Conservation (phyloP, 208 protist species). For the Acanthamoeba sp. region DNA sequence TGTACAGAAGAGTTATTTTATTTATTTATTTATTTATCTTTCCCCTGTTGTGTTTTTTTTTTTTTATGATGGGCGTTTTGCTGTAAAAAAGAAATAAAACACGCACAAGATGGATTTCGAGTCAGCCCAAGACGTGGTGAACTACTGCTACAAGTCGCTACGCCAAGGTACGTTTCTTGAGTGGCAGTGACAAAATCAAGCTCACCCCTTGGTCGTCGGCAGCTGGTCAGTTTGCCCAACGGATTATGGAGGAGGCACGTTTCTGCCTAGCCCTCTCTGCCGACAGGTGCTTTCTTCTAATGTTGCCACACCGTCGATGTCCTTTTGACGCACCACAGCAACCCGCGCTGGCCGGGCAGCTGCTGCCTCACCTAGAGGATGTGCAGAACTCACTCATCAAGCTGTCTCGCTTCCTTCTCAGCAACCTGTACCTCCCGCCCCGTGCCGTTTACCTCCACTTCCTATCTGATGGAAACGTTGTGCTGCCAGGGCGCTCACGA, state of each 20-base stretch:
- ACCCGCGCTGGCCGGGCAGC: slow-evolving; percentile 7
- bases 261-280: not conserved
- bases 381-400: slow-evolving; percentile 59
- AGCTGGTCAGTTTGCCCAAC: not conserved
- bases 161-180: slow-evolving; percentile 2
- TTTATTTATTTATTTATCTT: too few species aligned
- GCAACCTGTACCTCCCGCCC: slow-evolving; percentile 14
- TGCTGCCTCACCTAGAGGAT: not conserved
- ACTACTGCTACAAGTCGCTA: slow-evolving; percentile 51
- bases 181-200: too few species aligned
- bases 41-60: too few species aligned
- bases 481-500: not conserved
- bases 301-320: too few species aligned
- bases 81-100: too few species aligned
- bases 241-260: slow-evolving; percentile 45
- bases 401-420: slow-evolving; percentile 36
- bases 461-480: not conserved
- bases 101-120: slow-evolving; percentile 19
- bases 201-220: not conserved
- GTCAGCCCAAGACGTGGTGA: slow-evolving; percentile 44
- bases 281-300: too few species aligned
- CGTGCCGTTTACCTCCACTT: not conserved
- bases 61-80: too few species aligned
- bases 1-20: not conserved
- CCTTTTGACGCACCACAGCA: not conserved